phyloP scores from a whole-genome alignment of 352 stramenopile species.

The Phytophthora litchii region DNA sequence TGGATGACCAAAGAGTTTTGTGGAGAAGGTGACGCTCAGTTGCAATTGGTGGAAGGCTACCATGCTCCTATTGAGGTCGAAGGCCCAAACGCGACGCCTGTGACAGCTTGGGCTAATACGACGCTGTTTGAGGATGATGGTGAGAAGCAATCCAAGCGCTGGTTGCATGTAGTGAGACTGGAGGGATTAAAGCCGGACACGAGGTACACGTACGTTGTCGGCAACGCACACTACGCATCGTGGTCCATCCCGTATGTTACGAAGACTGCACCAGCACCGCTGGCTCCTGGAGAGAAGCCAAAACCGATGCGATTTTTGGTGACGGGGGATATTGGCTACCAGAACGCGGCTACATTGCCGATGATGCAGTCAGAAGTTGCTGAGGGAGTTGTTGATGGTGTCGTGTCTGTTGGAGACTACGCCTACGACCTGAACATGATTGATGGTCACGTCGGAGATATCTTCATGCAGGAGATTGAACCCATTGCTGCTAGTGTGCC shows the following conservation, averaged over 20 bases:
- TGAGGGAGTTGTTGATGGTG: constrained; percentile 70
- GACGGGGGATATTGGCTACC: constrained; percentile 89
- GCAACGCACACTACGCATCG: constrained; percentile 67
- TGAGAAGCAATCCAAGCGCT: constrained; percentile 58
- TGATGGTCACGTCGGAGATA: constrained; percentile 82
- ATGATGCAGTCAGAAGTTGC: constrained; percentile 90
- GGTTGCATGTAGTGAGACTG: constrained; percentile 73
- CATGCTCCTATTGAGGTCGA: constrained; percentile 48
- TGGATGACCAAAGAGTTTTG: constrained; percentile 80
- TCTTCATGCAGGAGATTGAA: constrained; percentile 92
- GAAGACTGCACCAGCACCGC: constrained; percentile 59
- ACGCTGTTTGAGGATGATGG: constrained; percentile 76
- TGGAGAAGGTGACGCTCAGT: constrained; percentile 40
- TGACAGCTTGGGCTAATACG: constrained; percentile 53
- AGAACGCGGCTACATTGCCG: constrained; percentile 87
- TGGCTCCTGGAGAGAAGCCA: constrained; percentile 21
- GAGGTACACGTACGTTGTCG: constrained; percentile 86
- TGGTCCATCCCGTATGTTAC: constrained; percentile 84
- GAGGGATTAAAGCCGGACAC: constrained; percentile 64
- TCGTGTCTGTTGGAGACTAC: constrained; percentile 91
- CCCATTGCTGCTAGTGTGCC: constrained; percentile 81
- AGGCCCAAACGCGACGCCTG: constrained; percentile 36
- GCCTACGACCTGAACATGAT: constrained; percentile 88
- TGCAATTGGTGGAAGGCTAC: constrained; percentile 70
- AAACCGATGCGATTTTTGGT: constrained; percentile 77